Evolutionary conservation across 148 eudicot species (phyloP), one percentile per base, ranked within the genome.

Genomic region (Rhododendron molle): DNA sequence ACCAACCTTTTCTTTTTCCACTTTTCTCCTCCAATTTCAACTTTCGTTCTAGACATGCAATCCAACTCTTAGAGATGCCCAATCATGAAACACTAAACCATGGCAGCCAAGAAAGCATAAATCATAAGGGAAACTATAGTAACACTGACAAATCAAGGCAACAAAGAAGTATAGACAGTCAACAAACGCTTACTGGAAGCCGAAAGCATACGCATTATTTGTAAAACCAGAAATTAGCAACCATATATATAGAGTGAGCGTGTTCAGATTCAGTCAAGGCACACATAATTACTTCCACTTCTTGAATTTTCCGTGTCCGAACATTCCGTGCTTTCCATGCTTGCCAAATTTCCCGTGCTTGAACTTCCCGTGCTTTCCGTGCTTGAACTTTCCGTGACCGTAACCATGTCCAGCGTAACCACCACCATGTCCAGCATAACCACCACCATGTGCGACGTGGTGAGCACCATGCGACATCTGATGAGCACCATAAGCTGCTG

Each of bases 401-500:
- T 54, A 43, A 58, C 85, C 78, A 3, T 52, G 76, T 26, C 50
- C 74, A 83, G 28, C 18, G 84, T 81, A 85, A 7, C 83, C 86
- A 21, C 71, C 71, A 34, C 88, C 89, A 12, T 52, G 76, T 26
- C 49, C 73, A 83, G 26, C 16, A 82, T 81, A 85, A 7, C 83
- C 86, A 20, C 73, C 73, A 36, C 88, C 89, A 13, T 81, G 84
- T 67, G 84, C 85, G 16, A 87, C 78, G 26, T 90, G 87, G 32
- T 85, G 85, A 60, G 86, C 85, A 7, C 91, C 87, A 9, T 85
- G 89, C 9, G 88, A 47, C 76, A 89, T 8, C 2, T 93, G 88
- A 56, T 86, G 88, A 72, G 89, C 93, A 34, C 94, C 96, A 87
- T 91, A 90, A 50, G 90, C 96, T 20, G 91, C 91, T 16, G 94